Evolutionary conservation across 2,329 filamentous ascomycete species (phyloP).

Genomic region (Lojkania enalia): DNA sequence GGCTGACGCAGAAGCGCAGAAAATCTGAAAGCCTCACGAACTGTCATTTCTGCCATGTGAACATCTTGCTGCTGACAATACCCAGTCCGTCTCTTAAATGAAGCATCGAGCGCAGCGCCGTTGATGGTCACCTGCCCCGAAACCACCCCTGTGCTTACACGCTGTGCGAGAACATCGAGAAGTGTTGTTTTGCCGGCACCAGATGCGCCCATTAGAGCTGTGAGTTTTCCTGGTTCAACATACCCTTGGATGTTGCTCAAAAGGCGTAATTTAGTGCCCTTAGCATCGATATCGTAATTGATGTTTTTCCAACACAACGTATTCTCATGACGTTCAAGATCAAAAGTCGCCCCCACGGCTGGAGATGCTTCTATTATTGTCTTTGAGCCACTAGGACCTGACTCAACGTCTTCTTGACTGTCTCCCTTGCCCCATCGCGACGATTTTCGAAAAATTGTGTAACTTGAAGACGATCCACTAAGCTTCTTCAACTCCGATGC

Average conservation of each 20-base stretch:
- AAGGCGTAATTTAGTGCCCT: conserved; percentile 48
- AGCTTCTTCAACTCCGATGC: too few relatives aligned
- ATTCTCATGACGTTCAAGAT: conserved; percentile 64
- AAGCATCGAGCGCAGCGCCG: conserved; percentile 27
- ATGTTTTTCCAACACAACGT: conserved; percentile 69
- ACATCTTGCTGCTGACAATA: conserved; percentile 41
- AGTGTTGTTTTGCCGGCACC: conserved; percentile 43
- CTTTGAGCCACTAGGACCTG: conserved; percentile 15
- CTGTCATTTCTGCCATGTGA: conserved; percentile 31
- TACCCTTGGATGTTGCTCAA: conserved; percentile 58
- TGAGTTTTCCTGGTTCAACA: conserved; percentile 59
- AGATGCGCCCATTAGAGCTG: conserved; percentile 42
- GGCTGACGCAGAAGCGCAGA: conserved; percentile 35
- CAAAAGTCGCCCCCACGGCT: conserved; percentile 40
- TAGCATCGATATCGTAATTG: conserved; percentile 59
- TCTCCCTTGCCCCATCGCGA: too few relatives aligned
- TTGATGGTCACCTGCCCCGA: conserved; percentile 35
- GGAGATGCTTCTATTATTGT: not conserved
- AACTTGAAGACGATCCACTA: conserved; percentile 41
- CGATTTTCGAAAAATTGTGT: conserved; percentile 40
- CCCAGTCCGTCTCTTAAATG: conserved; percentile 38
- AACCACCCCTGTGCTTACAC: conserved; percentile 33
- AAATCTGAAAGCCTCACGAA: conserved; percentile 36
- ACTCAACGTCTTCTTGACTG: conserved; percentile 23
- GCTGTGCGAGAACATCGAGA: conserved; percentile 35